These are phyloP conservation scores for Dothistroma pini DNA, from an alignment of 2,329 filamentous ascomycete genomes.

Conservation along the genomic window DNA sequence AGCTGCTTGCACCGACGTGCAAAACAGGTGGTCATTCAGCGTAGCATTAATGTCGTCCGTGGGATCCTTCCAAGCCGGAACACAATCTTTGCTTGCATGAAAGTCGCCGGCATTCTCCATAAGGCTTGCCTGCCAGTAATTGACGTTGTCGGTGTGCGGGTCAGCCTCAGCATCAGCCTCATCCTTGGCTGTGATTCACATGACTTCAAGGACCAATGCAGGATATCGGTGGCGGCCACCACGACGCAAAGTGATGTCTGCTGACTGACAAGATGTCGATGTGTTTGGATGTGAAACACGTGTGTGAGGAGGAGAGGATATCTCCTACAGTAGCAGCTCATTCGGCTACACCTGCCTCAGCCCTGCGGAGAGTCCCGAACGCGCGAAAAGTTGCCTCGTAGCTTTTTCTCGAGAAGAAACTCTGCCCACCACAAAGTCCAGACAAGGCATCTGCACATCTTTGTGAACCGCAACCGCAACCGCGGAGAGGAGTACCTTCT, in stretches of 20 bases:
- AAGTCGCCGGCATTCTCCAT: slow-evolving; percentile 2
- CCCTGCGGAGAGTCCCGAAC: background rate
- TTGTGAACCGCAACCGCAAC: too few species aligned
- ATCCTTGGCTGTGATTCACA: too few species aligned
- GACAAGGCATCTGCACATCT: background rate
- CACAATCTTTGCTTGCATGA: slow-evolving; percentile 1
- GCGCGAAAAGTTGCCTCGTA: background rate
- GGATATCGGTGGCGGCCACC: too few species aligned
- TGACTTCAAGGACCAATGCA: too few species aligned
- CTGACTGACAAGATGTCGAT: too few species aligned
- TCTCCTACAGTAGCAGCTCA: background rate
- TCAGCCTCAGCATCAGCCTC: too few species aligned
- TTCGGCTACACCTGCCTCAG: background rate
- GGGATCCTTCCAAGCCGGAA: slow-evolving; percentile 5
- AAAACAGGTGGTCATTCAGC: slow-evolving; percentile 10
- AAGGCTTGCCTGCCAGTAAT: slow-evolving; percentile 2
- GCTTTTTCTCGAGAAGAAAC: background rate
- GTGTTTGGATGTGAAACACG: too few species aligned
- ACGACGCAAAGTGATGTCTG: too few species aligned
- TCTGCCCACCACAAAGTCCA: background rate
- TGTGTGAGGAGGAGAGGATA: background rate
- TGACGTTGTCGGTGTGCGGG: slow-evolving; percentile 7
- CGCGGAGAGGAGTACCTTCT: background rate
- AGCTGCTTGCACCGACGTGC: slow-evolving; percentile 6
- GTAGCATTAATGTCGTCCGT: background rate